Conservation (phyloP, 768 basidiomycete species). For the Mycena indigotica region DNA sequence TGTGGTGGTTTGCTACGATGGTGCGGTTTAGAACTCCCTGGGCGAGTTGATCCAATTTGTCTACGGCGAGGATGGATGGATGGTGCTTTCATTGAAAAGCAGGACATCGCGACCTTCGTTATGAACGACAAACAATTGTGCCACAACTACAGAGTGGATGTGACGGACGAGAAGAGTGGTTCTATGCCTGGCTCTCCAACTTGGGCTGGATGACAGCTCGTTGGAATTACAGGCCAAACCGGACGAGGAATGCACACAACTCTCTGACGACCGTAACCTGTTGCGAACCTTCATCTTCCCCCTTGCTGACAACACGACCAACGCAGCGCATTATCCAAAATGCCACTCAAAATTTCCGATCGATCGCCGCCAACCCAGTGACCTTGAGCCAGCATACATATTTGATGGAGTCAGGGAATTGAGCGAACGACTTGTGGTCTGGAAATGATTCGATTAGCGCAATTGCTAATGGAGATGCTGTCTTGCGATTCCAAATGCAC, state of each 20-base stretch:
- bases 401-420: constrained; percentile 77
- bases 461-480: constrained; percentile 87
- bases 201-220: constrained; percentile 78
- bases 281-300: constrained; percentile 85
- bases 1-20: constrained; percentile 96
- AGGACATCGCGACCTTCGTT: constrained; percentile 90
- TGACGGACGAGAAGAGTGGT: too few relatives aligned
- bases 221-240: constrained; percentile 65
- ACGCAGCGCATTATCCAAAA: constrained; percentile 92
- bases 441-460: constrained; percentile 74
- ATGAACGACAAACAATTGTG: constrained; percentile 83
- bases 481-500: constrained; percentile 91
- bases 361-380: constrained; percentile 89
- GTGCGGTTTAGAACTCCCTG: constrained; percentile 95
- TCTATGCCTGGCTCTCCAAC: too few relatives aligned
- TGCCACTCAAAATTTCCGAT: constrained; percentile 97
- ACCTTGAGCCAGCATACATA: constrained; percentile 87
- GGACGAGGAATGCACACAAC: constrained; percentile 66
- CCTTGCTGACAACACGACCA: constrained; percentile 65
- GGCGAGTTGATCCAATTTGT: constrained; percentile 96
- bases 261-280: constrained; percentile 69
- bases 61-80: constrained; percentile 99
- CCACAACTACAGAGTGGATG: too few relatives aligned
- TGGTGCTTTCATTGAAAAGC: constrained; percentile 94
- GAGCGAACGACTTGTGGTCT: constrained; percentile 72